A percentile compares a stretch with the other conserved stretches of the same genome.
phyloP scores from a whole-genome alignment of 2,329 filamentous ascomycete genomes.

The Drechslerella dactyloides region DNA sequence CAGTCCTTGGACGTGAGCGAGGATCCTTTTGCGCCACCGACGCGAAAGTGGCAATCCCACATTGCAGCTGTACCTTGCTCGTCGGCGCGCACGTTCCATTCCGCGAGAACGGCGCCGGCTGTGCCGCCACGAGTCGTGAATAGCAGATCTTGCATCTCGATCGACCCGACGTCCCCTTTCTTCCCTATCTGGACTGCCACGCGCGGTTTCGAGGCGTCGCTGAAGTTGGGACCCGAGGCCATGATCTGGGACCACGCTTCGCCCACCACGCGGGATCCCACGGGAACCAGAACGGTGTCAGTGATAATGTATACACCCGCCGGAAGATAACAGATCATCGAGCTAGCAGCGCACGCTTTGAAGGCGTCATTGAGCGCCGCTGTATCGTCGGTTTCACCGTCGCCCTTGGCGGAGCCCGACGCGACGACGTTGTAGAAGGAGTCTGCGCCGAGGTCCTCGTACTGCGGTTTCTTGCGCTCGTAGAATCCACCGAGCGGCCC shows the following conservation, averaged over 20 bases:
- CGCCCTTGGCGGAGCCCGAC: conserved; percentile 63
- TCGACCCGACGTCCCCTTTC: conserved; percentile 67
- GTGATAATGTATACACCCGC: conserved; percentile 64
- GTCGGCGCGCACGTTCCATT: conserved; percentile 70
- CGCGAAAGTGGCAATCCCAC: conserved; percentile 93
- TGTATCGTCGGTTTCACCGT: conserved; percentile 57
- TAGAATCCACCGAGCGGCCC: no score
- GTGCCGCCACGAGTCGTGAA: conserved; percentile 71
- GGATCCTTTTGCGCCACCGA: conserved; percentile 84
- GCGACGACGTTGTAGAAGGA: conserved; percentile 86
- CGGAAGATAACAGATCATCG: conserved; percentile 60
- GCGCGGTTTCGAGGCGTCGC: conserved; percentile 55
- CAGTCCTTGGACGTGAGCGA: conserved; percentile 79
- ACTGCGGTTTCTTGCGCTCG: no score
- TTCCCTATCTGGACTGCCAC: conserved; percentile 70
- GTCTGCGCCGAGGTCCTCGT: conserved; percentile 69
- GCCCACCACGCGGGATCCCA: conserved; percentile 59
- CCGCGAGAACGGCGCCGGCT: conserved; percentile 72
- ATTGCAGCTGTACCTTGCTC: conserved; percentile 53
- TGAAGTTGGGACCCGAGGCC: conserved; percentile 52
- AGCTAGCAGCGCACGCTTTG: conserved; percentile 56
- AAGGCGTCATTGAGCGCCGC: conserved; percentile 59
- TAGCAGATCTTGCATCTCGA: conserved; percentile 76
- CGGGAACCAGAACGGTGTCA: conserved; percentile 61
- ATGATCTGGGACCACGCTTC: conserved; percentile 57